Evolutionary conservation across 2,329 filamentous ascomycete genomes (phyloP).

Genomic region (Sclerotinia spermophila): DNA sequence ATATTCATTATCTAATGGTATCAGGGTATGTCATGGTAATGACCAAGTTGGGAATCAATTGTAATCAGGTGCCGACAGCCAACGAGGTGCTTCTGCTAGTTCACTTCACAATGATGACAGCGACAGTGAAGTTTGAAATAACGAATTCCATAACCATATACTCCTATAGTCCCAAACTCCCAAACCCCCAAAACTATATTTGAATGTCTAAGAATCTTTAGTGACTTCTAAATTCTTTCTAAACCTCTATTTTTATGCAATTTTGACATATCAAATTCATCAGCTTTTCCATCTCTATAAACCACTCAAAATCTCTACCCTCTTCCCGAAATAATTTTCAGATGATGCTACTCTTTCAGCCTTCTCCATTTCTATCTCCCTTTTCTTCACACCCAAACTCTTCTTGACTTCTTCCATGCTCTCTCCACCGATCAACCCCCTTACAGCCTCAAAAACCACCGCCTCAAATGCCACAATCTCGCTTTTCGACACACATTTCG

Average conservation of each 20-base stretch:
- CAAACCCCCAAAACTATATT: background rate
- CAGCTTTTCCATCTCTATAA: background rate
- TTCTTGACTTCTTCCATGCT: background rate
- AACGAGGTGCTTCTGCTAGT: background rate
- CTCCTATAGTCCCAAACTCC: background rate
- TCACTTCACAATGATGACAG: background rate
- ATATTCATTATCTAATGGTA: too few species aligned
- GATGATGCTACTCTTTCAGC: background rate
- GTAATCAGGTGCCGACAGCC: too few species aligned
- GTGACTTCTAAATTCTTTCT: background rate
- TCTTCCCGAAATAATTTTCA: slow-evolving; percentile 1
- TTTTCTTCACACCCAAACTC: background rate
- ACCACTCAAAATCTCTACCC: background rate
- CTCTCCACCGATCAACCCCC: background rate
- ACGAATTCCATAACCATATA: background rate
- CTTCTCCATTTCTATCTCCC: background rate
- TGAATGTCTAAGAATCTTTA: background rate
- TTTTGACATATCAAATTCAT: background rate
- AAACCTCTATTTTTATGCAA: background rate
- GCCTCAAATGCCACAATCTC: background rate
- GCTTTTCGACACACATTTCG: background rate
- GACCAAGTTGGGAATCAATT: background rate
- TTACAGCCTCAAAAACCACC: background rate
- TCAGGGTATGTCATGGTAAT: too few species aligned
- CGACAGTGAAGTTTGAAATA: background rate